Evolutionary conservation across 2,329 filamentous ascomycete species (phyloP).

Genomic region (Lachnellula arida): DNA sequence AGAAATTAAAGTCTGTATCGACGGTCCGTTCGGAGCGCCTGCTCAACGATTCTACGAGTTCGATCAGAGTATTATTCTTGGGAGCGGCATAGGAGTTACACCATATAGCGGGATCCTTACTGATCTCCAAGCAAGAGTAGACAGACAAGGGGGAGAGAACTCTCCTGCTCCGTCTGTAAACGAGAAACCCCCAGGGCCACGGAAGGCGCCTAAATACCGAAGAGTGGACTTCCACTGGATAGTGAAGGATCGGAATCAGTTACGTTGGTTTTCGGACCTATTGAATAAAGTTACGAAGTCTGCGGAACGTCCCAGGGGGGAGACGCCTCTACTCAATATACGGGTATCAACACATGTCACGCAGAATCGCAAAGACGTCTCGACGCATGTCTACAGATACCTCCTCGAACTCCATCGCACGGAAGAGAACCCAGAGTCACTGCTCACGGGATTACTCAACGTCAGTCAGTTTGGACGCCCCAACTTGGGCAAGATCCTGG

Average conservation of each 20-base stretch:
- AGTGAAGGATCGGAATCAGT: conserved; percentile 51
- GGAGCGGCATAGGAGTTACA: conserved; percentile 53
- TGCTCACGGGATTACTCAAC: conserved; percentile 49
- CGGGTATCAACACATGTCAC: conserved; percentile 54
- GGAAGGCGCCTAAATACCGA: conserved; percentile 33
- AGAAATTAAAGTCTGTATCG: conserved; percentile 47
- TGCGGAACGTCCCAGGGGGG: conserved; percentile 35
- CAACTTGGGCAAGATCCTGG: conserved; percentile 48
- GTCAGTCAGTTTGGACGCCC: conserved; percentile 51
- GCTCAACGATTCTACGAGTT: conserved; percentile 56
- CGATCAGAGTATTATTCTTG: conserved; percentile 50
- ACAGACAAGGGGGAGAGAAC: conserved; percentile 27
- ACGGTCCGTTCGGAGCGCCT: conserved; percentile 54
- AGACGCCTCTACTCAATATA: conserved; percentile 43
- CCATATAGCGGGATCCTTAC: conserved; percentile 53
- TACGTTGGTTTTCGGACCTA: conserved; percentile 53
- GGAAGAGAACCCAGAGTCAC: conserved; percentile 44
- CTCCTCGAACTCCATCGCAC: conserved; percentile 53
- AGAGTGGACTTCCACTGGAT: conserved; percentile 58
- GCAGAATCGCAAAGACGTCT: conserved; percentile 48
- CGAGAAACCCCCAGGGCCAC: neutral
- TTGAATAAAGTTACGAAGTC: conserved; percentile 44
- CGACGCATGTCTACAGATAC: conserved; percentile 51
- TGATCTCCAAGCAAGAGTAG: conserved; percentile 46
- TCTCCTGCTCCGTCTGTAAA: neutral